Conservation (phyloP, 2,329 filamentous ascomycete species). For the Remersonia thermophila region DNA sequence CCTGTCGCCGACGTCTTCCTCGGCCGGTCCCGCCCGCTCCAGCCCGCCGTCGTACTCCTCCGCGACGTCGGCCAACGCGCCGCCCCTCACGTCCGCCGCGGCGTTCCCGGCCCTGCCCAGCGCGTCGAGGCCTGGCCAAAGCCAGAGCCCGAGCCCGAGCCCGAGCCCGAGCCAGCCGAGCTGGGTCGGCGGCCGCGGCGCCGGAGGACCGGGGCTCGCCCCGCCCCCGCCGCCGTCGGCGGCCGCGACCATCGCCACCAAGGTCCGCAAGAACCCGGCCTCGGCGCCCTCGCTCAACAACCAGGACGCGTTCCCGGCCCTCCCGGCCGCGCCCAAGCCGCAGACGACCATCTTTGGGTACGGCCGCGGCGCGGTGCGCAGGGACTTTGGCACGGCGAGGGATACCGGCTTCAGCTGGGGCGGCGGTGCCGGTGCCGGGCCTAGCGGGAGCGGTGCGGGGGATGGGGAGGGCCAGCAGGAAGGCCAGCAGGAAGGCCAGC, state of each 20-base stretch:
- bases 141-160: too few relatives aligned
- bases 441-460: conserved; percentile 18
- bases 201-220: neutral
- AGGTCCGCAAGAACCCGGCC: conserved; percentile 1
- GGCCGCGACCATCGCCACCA: neutral
- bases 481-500: conserved; percentile 20
- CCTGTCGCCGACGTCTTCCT: conserved; percentile 9
- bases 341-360: conserved; percentile 51
- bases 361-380: conserved; percentile 40
- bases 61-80: neutral
- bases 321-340: conserved; percentile 65
- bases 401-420: conserved; percentile 45
- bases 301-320: conserved; percentile 64
- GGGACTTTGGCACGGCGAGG: conserved; percentile 32
- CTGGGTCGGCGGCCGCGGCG: conserved; percentile 12
- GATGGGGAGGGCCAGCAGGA: conserved; percentile 15
- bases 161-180: conserved; percentile 8
- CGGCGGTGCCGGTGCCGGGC: conserved; percentile 17
- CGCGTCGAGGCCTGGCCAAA: conserved; percentile 11
- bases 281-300: conserved; percentile 9
- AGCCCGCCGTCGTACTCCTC: conserved; percentile 7
- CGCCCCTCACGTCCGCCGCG: conserved; percentile 18
- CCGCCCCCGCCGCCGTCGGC: neutral
- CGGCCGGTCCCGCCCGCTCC: conserved; percentile 6
- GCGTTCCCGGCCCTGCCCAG: conserved; percentile 34